A percentile compares a stretch with the other conserved stretches of the same genome.
Conservation (phyloP, 257 asterid species). For the Solanum chilense region DNA sequence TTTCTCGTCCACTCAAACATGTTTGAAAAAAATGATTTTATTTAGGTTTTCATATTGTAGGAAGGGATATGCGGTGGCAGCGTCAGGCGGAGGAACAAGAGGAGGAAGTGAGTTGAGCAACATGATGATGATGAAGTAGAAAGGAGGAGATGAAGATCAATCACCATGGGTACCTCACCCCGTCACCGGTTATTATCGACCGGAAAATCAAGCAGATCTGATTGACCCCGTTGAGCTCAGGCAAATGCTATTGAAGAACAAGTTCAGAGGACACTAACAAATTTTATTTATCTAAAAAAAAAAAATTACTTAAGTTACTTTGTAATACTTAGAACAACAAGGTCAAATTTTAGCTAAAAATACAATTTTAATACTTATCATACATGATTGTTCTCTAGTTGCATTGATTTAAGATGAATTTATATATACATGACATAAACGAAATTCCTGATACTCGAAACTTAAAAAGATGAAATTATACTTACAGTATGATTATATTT, state of each 20-base stretch:
- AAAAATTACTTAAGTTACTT: no score
- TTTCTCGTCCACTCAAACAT: neutral
- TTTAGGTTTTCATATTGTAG: neutral
- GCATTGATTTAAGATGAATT: neutral
- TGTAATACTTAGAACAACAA: no score
- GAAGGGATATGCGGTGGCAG: slow-evolving; percentile 35
- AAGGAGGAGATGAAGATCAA: slow-evolving; percentile 17
- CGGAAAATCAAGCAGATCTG: slow-evolving; percentile 30
- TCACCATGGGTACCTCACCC: slow-evolving; percentile 61
- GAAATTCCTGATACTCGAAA: neutral
- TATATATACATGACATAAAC: neutral
- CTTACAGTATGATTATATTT: neutral
- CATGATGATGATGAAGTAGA: neutral
- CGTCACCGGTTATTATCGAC: slow-evolving; percentile 44
- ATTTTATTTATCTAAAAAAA: neutral
- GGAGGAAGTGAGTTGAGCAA: neutral
- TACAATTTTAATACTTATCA: no score
- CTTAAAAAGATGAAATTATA: neutral
- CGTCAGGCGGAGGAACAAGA: slow-evolving; percentile 13
- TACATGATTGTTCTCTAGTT: neutral
- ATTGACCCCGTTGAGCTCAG: slow-evolving; percentile 47
- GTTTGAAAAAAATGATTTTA: neutral
- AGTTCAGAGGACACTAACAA: neutral
- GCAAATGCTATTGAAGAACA: slow-evolving; percentile 25
- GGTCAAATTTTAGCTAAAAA: no score